These are phyloP conservation scores for Chenopodium album DNA, from an alignment of 148 eudicot species.

Conservation along the genomic window DNA sequence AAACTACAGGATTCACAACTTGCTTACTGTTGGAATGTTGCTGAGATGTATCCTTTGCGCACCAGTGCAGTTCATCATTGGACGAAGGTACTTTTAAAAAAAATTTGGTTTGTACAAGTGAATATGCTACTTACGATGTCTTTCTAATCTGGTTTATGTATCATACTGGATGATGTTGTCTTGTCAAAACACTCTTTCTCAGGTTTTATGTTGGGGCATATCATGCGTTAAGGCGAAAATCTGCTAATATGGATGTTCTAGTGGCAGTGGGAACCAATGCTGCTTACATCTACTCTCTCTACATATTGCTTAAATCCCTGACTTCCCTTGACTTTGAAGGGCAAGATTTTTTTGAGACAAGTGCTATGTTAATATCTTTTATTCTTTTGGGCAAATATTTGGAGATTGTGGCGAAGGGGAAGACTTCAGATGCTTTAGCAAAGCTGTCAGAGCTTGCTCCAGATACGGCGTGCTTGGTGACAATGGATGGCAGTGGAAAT, in stretches of 20 bases:
- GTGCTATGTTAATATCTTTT: slow-evolving; percentile 96
- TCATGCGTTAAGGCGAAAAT: slow-evolving; percentile 78
- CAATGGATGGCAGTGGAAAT: slow-evolving; percentile 67
- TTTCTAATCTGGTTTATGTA: slow-evolving; percentile 1
- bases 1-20: slow-evolving; percentile 68
- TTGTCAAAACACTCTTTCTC: slow-evolving; percentile 26
- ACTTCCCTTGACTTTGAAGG: slow-evolving; percentile 70
- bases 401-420: slow-evolving; percentile 95
- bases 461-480: slow-evolving; percentile 72
- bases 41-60: slow-evolving; percentile 86
- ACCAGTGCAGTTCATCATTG: slow-evolving; percentile 87
- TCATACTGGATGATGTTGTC: not conserved
- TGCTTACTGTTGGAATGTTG: slow-evolving; percentile 79
- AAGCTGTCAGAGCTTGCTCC: slow-evolving; percentile 93
- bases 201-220: slow-evolving; percentile 94
- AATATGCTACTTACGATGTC: not conserved
- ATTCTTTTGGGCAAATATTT: slow-evolving; percentile 92
- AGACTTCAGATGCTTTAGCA: slow-evolving; percentile 94
- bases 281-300: slow-evolving; percentile 92
- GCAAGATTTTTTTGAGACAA: slow-evolving; percentile 93
- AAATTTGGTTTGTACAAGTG: not conserved
- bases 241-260: slow-evolving; percentile 97
- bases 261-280: slow-evolving; percentile 98
- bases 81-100: slow-evolving; percentile 55
- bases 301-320: slow-evolving; percentile 58